Evolutionary conservation across 83 land plant genomes (phyloP).

Genomic region (Picea abies): DNA sequence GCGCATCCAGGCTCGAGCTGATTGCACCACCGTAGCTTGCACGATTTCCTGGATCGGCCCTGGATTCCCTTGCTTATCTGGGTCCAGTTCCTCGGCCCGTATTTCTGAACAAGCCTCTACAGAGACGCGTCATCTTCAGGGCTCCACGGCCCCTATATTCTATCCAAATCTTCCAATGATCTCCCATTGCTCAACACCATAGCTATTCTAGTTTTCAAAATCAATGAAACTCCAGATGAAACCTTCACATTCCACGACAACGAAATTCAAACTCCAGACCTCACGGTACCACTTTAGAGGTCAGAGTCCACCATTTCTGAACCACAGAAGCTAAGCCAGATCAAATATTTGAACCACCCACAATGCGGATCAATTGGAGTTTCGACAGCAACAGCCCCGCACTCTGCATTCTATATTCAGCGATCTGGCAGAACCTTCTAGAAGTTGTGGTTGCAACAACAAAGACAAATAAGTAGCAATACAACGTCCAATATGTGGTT

Average conservation of each 20-base stretch:
- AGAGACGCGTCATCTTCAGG: slow-evolving; percentile 58
- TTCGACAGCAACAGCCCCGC: slow-evolving; percentile 10
- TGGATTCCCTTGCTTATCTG: slow-evolving; percentile 55
- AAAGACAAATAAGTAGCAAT: no score
- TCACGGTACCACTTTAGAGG: neutral
- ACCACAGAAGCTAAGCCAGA: neutral
- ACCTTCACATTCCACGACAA: neutral
- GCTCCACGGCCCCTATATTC: slow-evolving; percentile 75
- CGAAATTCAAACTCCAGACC: neutral
- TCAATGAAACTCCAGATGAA: neutral
- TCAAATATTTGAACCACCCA: neutral
- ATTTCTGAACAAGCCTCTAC: slow-evolving; percentile 40
- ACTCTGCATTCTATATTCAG: no score
- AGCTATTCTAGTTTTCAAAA: neutral
- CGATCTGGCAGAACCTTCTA: no score
- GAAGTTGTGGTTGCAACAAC: no score
- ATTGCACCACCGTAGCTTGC: slow-evolving; percentile 66
- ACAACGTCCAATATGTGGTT: no score
- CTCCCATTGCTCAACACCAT: neutral
- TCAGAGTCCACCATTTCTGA: neutral
- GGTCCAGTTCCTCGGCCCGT: slow-evolving; percentile 67
- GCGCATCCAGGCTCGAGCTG: no score
- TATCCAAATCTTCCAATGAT: slow-evolving; percentile 24
- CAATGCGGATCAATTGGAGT: no score
- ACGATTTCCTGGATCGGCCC: slow-evolving; percentile 62